Conservation (phyloP, 2,329 filamentous ascomycete genomes). For the Rhinocladiella similis region DNA sequence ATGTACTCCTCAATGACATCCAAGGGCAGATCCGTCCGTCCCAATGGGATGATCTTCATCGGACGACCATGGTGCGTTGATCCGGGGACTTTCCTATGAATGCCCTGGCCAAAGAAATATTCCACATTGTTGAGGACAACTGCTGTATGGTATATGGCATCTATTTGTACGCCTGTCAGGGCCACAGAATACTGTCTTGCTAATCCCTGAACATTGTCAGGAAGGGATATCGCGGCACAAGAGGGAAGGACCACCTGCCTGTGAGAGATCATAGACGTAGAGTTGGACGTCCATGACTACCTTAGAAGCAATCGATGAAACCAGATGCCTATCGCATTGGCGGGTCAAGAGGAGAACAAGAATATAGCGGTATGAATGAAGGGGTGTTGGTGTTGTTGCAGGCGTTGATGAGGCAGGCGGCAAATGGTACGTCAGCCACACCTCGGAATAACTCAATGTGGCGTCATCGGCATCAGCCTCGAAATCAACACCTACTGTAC, state of each 20-base stretch:
- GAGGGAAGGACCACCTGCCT: constrained; percentile 33
- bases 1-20: constrained; percentile 86
- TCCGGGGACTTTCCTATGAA: constrained; percentile 78
- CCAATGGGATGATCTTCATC: constrained; percentile 73
- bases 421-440: constrained; percentile 15
- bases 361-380: not conserved
- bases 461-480: constrained; percentile 7
- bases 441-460: constrained; percentile 4
- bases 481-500: not conserved
- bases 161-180: constrained; percentile 70
- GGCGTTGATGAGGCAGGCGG: constrained; percentile 7
- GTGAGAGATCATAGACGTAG: constrained; percentile 76
- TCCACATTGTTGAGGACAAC: constrained; percentile 82
- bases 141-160: constrained; percentile 94
- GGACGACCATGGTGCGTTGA: constrained; percentile 84
- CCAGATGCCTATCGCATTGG: not conserved
- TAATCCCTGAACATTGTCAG: constrained; percentile 47
- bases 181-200: constrained; percentile 58
- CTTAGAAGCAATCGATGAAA: not conserved
- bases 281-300: constrained; percentile 71
- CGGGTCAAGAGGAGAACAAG: not conserved
- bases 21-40: constrained; percentile 73
- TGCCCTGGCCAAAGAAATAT: constrained; percentile 86
- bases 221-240: not conserved
- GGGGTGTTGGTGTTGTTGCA: not conserved